phyloP scores from a whole-genome alignment of 345 rosid species.

The Citrus maxima region DNA sequence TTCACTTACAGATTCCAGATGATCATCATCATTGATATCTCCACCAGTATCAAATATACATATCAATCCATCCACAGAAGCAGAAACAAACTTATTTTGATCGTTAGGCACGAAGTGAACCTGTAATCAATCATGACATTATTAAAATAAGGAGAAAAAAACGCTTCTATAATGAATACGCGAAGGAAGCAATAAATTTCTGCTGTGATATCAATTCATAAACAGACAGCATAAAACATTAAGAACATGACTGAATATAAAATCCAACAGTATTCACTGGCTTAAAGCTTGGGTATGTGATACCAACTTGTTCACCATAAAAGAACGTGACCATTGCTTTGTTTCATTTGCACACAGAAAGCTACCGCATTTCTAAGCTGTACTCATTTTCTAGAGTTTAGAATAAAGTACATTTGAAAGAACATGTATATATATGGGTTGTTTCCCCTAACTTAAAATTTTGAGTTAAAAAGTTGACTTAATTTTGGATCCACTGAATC shows the following conservation, averaged over 20 bases:
- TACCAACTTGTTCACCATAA: neutral
- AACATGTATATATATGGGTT: neutral
- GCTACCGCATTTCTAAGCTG: neutral
- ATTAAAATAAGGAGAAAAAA: neutral
- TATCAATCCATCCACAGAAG: conserved; percentile 89
- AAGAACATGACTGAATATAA: neutral
- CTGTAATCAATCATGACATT: conserved; percentile 29
- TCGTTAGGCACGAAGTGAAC: conserved; percentile 69
- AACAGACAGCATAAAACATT: neutral
- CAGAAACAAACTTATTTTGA: conserved; percentile 73
- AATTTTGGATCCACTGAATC: too few species aligned
- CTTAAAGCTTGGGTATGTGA: neutral
- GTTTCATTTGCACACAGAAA: neutral
- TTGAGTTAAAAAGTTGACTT: too few species aligned
- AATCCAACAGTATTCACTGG: neutral
- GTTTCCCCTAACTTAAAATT: neutral
- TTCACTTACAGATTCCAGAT: conserved; percentile 82
- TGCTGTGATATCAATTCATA: neutral
- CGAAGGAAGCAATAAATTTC: neutral
- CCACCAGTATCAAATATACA: conserved; percentile 78
- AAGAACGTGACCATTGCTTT: neutral
- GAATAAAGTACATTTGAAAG: neutral
- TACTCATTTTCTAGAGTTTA: neutral
- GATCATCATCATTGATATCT: conserved; percentile 82
- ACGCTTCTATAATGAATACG: neutral